Evolutionary conservation across 306 rosid genomes (phyloP), one percentile per base, ranked within the genome.

Genomic region (Clitoria ternatea): DNA sequence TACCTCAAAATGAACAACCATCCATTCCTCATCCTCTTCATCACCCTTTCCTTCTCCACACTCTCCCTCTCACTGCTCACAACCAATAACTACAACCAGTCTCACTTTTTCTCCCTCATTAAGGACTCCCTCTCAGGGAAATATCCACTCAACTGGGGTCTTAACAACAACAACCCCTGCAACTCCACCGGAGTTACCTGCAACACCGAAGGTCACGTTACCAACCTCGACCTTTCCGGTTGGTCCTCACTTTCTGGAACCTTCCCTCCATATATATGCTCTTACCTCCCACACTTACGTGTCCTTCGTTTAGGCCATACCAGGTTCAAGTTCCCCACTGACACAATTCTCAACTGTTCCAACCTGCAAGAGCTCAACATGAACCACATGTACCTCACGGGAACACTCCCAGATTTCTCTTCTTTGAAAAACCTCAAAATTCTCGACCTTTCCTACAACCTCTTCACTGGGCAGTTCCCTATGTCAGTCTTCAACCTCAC

Each of bases 381-480:
- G 88, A 83, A 70, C 29, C 69, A 4, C 47, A 79, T 95, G 81
- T 49, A 2, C 61, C 86, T 69, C 18, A 33, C 81, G 0, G 90
- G 87, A 14, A 50, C 71, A 11, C 83, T 95, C 23, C 97, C 96
- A 7, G 91, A 91, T 72, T 85, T 95, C 69, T 95, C 96, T 7
- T 59, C 83, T 3, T 19, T 95, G 82, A 86, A 80, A 50, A 64
- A 66, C 12, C 87, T 95, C 0, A 76, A 78, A 49, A 62, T 87
- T 35, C 91, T 95, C 36, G 96, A 91, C 79, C 12, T 95, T 76
- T 91, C 99, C 7, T 75, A 89, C 66, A 95, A 95, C 61, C n/a
- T 1, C 27, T 95, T 85, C 78, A 56, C 43, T 0, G 99, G 97
- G 1, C 70, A 77, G 7, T 95, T 95, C 59, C 99, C 99, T 15